These are phyloP conservation scores for Mychonastes homosphaera DNA, from an alignment of 139 green algal genomes.

Conservation along the genomic window DNA sequence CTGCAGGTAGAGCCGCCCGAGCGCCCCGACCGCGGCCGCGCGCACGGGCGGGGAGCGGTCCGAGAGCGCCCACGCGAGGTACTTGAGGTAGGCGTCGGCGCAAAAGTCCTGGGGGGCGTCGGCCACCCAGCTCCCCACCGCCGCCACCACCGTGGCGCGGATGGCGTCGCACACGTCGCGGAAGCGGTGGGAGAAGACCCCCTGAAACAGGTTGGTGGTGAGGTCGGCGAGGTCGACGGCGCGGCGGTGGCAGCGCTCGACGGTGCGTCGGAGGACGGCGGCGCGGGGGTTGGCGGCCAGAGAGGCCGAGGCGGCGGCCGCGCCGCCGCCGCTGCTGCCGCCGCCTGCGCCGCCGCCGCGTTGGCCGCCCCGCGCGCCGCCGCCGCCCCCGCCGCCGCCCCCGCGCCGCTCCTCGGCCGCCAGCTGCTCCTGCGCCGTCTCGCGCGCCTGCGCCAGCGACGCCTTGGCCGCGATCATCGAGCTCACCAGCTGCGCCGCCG, in stretches of 20 bases:
- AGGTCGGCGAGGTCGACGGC: constrained; percentile 36
- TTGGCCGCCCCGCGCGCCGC: neutral
- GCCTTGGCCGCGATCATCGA: constrained; percentile 34
- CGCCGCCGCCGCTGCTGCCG: neutral
- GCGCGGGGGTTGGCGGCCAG: constrained; percentile 9
- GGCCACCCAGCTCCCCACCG: constrained; percentile 77
- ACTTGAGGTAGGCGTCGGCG: constrained; percentile 85
- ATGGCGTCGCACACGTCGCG: constrained; percentile 62
- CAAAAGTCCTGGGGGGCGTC: constrained; percentile 64
- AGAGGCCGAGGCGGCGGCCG: neutral
- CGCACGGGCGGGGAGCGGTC: constrained; percentile 66
- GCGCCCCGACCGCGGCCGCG: constrained; percentile 26
- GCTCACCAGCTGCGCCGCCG: constrained; percentile 53
- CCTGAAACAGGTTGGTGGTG: constrained; percentile 40
- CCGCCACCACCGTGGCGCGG: constrained; percentile 52
- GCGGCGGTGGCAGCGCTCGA: constrained; percentile 29
- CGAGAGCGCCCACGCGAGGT: constrained; percentile 88
- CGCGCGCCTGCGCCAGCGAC: constrained; percentile 33
- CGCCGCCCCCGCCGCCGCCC: neutral
- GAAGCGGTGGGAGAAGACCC: constrained; percentile 48
- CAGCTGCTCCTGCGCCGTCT: constrained; percentile 52
- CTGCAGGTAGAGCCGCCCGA: constrained; percentile 50
- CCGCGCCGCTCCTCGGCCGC: constrained; percentile 29
- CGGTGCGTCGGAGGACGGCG: constrained; percentile 30
- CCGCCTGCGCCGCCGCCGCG: no score